These are phyloP conservation scores for Stereocaulon alpinum DNA, from an alignment of 495 filamentous ascomycete genomes.

Conservation along the genomic window DNA sequence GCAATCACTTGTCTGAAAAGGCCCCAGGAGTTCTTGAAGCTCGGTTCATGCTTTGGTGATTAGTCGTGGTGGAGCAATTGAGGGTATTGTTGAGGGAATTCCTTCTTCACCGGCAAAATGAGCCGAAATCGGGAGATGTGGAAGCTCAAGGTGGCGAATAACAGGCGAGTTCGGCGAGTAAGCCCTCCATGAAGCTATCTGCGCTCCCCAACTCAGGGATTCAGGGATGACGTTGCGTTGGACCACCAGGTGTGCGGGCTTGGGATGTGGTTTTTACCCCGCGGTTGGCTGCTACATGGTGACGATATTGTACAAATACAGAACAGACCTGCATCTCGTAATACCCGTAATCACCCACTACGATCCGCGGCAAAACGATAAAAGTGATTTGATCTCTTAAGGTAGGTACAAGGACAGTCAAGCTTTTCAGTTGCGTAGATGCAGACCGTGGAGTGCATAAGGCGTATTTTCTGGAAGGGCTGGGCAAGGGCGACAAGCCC, in stretches of 20 bases:
- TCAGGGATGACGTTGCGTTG: slow-evolving; percentile 1
- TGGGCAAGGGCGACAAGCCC: not conserved
- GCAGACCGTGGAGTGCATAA: not conserved
- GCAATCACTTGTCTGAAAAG: not conserved
- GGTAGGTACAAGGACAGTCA: not conserved
- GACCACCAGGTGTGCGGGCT: not conserved
- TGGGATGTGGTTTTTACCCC: slow-evolving; percentile 8
- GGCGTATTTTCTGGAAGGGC: not conserved
- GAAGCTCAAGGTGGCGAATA: not conserved
- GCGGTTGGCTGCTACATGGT: not conserved
- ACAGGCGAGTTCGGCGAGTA: not conserved
- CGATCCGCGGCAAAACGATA: not conserved
- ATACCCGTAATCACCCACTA: not conserved
- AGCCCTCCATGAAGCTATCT: slow-evolving; percentile 1
- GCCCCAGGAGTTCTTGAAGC: not conserved
- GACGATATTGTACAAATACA: not conserved
- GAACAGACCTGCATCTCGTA: not conserved
- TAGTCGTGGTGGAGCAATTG: not conserved
- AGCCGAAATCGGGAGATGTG: slow-evolving; percentile 1
- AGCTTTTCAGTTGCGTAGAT: not conserved
- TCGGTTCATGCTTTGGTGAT: not conserved
- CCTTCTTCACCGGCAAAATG: not conserved
- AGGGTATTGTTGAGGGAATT: slow-evolving; percentile 11
- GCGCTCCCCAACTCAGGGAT: not conserved
- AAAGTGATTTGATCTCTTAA: not conserved